Base-by-base conservation (phyloP, 805 yeast species). In the Metschnikowia lochheadii region DNA sequence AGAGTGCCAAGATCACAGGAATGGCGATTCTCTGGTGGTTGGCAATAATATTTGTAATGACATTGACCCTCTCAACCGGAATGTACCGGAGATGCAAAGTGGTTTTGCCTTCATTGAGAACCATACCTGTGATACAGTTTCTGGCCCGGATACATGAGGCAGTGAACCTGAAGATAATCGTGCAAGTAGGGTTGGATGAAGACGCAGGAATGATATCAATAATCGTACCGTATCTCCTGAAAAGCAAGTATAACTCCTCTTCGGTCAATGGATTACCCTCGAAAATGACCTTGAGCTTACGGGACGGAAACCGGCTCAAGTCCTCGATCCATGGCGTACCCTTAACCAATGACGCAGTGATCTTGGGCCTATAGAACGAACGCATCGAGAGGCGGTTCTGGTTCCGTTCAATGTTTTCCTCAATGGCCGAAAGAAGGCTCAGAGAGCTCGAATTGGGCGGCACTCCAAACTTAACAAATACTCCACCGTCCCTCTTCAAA, bases 241-340 rank as follows among this genome's bases (percentile, higher is more conserved):
- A 84, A 48, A 89, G 68, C 2, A 87, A 78, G 59, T 91, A 92
- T 47, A 91, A 65, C 48, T 84, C 85, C 65, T 91, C 97, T 55
- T 89, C 95, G 0, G 86, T 78, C 51, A 92, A 68, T 5, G 83
- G 76, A 0, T 83, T 82, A 1, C 97, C 97, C 56, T 85, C 89
- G 63, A 85, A 91, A 26, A 77, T 75, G 5, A 92, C 82, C 49
- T 80, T 78, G 21, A 94, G 67, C 13, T 75, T 73, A 7, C 76
- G 68, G 48, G 85, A 82, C 7, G 96, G 96, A 56, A 77, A 80
- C 54, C 97, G 71, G 58, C 88, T 79, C 64, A 94, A 73, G 64
- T 94, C 99, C 69, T 92, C 98, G 53, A 94, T 86, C 97, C 97
- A 92, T 0, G 99, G 99, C 1, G 79, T 74, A 54, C 99, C 99